Base-by-base conservation (phyloP, 2,329 filamentous ascomycete species). In the Scortechinia acanthostroma region DNA sequence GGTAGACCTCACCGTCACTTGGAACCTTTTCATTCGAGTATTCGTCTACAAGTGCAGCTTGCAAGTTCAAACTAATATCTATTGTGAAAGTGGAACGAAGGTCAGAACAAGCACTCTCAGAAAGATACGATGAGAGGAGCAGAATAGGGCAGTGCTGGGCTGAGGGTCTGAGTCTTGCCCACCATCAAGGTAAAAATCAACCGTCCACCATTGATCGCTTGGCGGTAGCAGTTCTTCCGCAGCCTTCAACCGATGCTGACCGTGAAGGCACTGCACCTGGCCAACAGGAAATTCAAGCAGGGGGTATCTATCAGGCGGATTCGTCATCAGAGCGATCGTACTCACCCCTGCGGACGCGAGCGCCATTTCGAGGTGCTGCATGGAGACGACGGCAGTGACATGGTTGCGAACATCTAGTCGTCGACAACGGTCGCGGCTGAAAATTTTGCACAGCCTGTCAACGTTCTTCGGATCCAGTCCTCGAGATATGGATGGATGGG, bases 121-220 rank as follows among this genome's bases (percentile, higher is more conserved):
- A 20, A n/a, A n/a, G n/a, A n/a, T n/a, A n/a, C n/a, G 21, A 21
- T 35, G 42, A 40, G 19, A 30, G n/a, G 25, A n/a, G 25, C 25
- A 30, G n/a, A n/a, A n/a, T n/a, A n/a, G n/a, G n/a, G n/a, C n/a
- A n/a, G n/a, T n/a, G n/a, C n/a, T n/a, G n/a, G n/a, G n/a, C n/a
- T n/a, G n/a, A n/a, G n/a, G n/a, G n/a, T n/a, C n/a, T n/a, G n/a
- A n/a, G n/a, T n/a, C n/a, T n/a, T 48, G n/a, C n/a, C n/a, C n/a
- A 58, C 54, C 49, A 47, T 54, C 50, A 15, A 52, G 45, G 44
- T 59, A 60, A 16, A 59, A 44, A 46, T 60, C 55, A 2, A 60
- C 55, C 15, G 47, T 53, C 56, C 51, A 60, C 25, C 25, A 30
- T n/a, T n/a, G 25, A 10, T 30, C 25, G 10, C 10, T 30, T 10